A percentile compares a stretch with the other conserved stretches of the same genome.
Evolutionary conservation across 768 basidiomycete species (phyloP).

Genomic region (Kwoniella pini): DNA sequence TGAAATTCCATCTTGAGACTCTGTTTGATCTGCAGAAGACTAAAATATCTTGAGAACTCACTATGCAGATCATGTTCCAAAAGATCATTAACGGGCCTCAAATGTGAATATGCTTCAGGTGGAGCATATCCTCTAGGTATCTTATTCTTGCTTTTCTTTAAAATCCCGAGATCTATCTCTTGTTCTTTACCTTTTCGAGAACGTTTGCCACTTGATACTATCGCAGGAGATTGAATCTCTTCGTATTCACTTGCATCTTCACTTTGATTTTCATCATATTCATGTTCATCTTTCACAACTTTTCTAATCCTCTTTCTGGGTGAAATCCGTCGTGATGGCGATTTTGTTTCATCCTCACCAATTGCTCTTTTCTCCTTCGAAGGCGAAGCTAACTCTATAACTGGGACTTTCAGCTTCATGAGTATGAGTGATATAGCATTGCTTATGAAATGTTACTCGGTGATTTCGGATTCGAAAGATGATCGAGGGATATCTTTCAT

Average conservation of each 20-base stretch:
- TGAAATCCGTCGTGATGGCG: too few relatives aligned
- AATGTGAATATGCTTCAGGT: slow-evolving; percentile 62
- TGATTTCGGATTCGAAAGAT: too few relatives aligned
- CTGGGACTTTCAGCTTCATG: too few relatives aligned
- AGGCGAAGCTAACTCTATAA: too few relatives aligned
- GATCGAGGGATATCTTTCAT: too few relatives aligned
- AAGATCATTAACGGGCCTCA: slow-evolving; percentile 62
- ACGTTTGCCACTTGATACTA: neutral
- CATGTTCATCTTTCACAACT: neutral
- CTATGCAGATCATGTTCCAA: slow-evolving; percentile 63
- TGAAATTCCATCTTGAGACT: neutral
- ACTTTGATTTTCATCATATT: neutral
- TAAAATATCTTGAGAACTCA: too few relatives aligned
- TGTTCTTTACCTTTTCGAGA: neutral
- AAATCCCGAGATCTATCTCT: neutral
- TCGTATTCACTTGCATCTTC: neutral
- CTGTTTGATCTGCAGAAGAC: too few relatives aligned
- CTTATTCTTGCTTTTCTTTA: slow-evolving; percentile 23
- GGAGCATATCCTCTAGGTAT: slow-evolving; percentile 58
- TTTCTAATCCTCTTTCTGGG: too few relatives aligned
- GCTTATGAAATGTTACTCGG: too few relatives aligned
- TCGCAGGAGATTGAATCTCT: neutral
- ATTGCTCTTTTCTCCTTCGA: too few relatives aligned
- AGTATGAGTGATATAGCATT: too few relatives aligned
- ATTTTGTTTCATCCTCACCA: too few relatives aligned